Evolutionary conservation across 306 rosid genomes (phyloP).

Genomic region (Lathyrus tuberosus): DNA sequence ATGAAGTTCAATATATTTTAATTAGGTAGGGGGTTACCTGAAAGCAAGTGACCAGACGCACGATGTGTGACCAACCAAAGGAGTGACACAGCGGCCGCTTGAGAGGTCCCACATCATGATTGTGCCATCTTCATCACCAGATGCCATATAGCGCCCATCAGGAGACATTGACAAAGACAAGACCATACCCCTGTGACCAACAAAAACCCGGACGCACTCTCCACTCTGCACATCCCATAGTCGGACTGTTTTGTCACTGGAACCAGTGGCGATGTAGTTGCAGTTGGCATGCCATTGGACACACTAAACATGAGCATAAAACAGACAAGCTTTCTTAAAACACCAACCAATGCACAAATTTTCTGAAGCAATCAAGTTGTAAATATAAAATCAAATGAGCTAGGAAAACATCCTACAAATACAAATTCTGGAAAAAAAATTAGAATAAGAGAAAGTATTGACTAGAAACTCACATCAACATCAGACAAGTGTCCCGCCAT

Average conservation of each 20-base stretch:
- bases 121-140: slow-evolving; percentile 94
- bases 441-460: slow-evolving; percentile 21
- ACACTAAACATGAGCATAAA: slow-evolving; percentile 52
- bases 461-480: slow-evolving; percentile 77
- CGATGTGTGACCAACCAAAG: slow-evolving; percentile 87
- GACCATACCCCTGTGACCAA: slow-evolving; percentile 96
- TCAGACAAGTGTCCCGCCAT: slow-evolving; percentile 98
- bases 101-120: slow-evolving; percentile 99
- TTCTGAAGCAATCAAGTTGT: slow-evolving; percentile 6
- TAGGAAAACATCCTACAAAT: background rate
- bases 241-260: slow-evolving; percentile 94
- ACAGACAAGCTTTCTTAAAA: slow-evolving; percentile 32
- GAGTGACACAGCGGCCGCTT: slow-evolving; percentile 80
- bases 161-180: slow-evolving; percentile 91
- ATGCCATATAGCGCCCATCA: slow-evolving; percentile 94
- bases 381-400: slow-evolving; percentile 17
- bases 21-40: slow-evolving; percentile 54
- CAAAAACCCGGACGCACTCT: slow-evolving; percentile 91
- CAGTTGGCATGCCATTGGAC: slow-evolving; percentile 99
- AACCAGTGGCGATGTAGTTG: slow-evolving; percentile 97
- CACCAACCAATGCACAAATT: slow-evolving; percentile 23
- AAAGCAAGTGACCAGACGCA: slow-evolving; percentile 92
- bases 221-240: slow-evolving; percentile 98
- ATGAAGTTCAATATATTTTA: slow-evolving; percentile 7
- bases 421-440: slow-evolving; percentile 22